Base-by-base conservation (phyloP, 768 basidiomycete species). In the Fibroporia radiculosa region DNA sequence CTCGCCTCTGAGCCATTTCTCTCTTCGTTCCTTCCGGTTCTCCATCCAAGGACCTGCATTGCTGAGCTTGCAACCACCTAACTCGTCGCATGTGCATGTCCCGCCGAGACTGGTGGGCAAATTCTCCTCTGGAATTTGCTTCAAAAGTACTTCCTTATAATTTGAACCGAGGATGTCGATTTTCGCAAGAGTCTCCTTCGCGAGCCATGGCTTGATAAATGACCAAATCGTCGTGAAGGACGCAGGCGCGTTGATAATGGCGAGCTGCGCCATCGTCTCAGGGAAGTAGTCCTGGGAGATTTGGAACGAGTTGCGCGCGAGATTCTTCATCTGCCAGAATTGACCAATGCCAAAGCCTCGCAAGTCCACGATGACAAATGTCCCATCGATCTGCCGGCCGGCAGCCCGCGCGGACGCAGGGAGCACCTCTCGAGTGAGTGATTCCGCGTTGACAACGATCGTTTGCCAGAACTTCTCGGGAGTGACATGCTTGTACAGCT, bases 281-380 rank as follows among this genome's bases (percentile, higher is more conserved):
- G 84, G 84, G 50, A 72, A 87, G 61, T 83, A 87, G 53, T 84
- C 82, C 60, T 87, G 84, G 1, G 83, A 85, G 44, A 87, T 68
- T 52, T 85, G 82, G 59, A 87, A 83, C 6, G 79, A 76, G 40
- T 61, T 65, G 39, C 76, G 69, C 19, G 72, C 72, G n/a, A 86
- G 66, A 34, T 70, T 64, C 57, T 80, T 84, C 67, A 84, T 78
- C 54, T 84, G 77, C 84, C 84, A 88, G 55, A 86, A 88, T 52
- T 84, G 77, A 29, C 68, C 62, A 36, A 85, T 59, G 12, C 82
- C 73, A 60, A 87, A 84, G 8, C 74, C 82, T 58, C 80, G 75
- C 41, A 86, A 66, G 53, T 88, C 82, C 20, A 83, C 76, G 46
- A 88, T 78, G 32, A 82, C 77, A 22, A 85, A 68, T 1, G 70